These are phyloP conservation scores for Diaporthe citrichinensis DNA, from an alignment of 2,329 filamentous ascomycete genomes.

Conservation along the genomic window DNA sequence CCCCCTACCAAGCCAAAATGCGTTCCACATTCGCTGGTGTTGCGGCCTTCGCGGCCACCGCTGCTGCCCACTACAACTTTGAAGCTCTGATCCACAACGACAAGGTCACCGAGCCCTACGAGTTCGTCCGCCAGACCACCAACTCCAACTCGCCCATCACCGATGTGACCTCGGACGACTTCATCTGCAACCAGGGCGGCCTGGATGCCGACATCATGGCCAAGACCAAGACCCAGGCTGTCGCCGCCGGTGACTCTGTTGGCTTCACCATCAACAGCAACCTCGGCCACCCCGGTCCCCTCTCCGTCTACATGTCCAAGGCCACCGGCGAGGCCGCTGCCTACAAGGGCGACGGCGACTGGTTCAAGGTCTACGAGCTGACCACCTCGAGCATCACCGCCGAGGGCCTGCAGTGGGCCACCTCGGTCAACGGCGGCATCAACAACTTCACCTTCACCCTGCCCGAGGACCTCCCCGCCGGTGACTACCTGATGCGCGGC, in stretches of 20 bases:
- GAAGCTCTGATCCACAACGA: conserved; percentile 44
- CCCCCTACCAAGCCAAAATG: conserved; percentile 34
- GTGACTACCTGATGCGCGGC: conserved; percentile 59
- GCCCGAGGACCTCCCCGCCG: conserved; percentile 49
- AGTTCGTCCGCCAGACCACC: conserved; percentile 45
- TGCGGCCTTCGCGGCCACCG: conserved; percentile 37
- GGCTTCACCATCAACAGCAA: conserved; percentile 56
- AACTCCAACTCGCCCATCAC: conserved; percentile 56
- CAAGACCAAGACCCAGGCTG: conserved; percentile 53
- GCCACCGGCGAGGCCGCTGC: conserved; percentile 49
- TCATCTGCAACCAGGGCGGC: conserved; percentile 57
- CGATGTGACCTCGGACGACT: conserved; percentile 54
- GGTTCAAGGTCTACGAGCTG: conserved; percentile 56
- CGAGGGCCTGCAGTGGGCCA: conserved; percentile 51
- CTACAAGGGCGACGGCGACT: conserved; percentile 53
- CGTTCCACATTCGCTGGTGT: conserved; percentile 40
- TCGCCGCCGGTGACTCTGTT: conserved; percentile 56
- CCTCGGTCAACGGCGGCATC: conserved; percentile 47
- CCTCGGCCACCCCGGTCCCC: conserved; percentile 56
- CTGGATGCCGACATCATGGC: conserved; percentile 53
- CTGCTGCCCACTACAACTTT: conserved; percentile 44
- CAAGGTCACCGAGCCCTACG: conserved; percentile 43
- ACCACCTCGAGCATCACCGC: conserved; percentile 49
- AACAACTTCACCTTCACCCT: conserved; percentile 54
- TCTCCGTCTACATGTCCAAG: conserved; percentile 55